Conservation (phyloP, 768 basidiomycete species). For the Lactarius hengduanensis region DNA sequence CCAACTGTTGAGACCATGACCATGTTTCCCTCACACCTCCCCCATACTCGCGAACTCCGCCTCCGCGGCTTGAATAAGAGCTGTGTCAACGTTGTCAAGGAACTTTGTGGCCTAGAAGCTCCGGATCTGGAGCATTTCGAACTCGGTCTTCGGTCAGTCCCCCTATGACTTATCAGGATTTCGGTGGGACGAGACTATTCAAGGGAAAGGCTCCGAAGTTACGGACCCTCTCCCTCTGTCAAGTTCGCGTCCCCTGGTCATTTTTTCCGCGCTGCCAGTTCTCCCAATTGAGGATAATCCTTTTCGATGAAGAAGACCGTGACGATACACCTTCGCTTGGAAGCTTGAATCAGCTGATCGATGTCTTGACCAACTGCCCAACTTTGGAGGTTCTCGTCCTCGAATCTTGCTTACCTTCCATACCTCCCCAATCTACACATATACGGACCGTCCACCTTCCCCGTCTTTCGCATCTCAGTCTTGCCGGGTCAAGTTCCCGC, state of each 20-base stretch:
- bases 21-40: constrained; percentile 1
- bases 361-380: constrained; percentile 5
- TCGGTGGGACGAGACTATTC: background rate
- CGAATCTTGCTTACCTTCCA: constrained; percentile 4
- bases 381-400: constrained; percentile 10
- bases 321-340: background rate
- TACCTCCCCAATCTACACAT: background rate
- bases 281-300: constrained; percentile 7
- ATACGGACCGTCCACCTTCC: constrained; percentile 11
- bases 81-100: background rate
- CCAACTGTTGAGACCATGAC: background rate
- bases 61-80: background rate
- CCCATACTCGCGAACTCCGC: constrained; percentile 17
- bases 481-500: constrained; percentile 8
- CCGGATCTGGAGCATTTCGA: constrained; percentile 15
- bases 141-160: background rate
- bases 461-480: constrained; percentile 4
- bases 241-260: constrained; percentile 6
- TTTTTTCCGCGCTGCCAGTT: constrained; percentile 12
- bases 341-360: background rate
- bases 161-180: background rate
- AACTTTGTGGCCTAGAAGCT: constrained; percentile 1
- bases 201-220: constrained; percentile 10
- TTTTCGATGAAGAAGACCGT: background rate
- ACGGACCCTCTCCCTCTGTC: constrained; percentile 1